Base-by-base conservation (phyloP, 2,329 filamentous ascomycete genomes). In the Trichoderma sp. region DNA sequence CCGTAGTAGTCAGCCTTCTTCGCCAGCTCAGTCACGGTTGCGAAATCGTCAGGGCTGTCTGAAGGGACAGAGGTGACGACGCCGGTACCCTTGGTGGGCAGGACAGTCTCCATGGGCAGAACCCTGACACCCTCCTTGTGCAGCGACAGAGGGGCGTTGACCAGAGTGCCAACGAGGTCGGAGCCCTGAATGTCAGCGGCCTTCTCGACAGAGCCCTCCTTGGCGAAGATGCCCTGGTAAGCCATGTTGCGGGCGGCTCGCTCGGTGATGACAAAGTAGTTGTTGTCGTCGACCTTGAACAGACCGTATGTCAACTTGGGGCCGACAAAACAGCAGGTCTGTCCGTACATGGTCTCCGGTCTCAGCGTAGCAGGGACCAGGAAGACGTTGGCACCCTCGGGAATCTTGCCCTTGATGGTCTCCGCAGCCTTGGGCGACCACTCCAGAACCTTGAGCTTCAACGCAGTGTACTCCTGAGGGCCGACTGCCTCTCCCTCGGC, bases 261-360 rank as follows among this genome's bases (percentile, higher is more conserved):
- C 70, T 95, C 88, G 15, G 91, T 96, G 69, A 93, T 84, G 67
- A 98, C 83, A 74, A 89, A 95, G 79, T 92, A 97, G 71, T 96
- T 90, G 69, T 87, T 90, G 68, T 90, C 85, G 24, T 85, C 85
- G 63, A 88, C 86, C 77, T 92, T 91, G 83, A 92, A 97, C 68
- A 99, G 80, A 58, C 94, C 94, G 73, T 99, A 99, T 51, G 83
- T 87, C 73, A 98, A 90, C 74, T 90, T 91, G 10, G 95, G 94
- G 3, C 93, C 92, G 55, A 99, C 92, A 72, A 98, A 99, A 77
- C 93, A 97, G 80, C 92, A 96, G 4, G 89, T 96, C 78, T 98
- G 95, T 47, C 96, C 96, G 75, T 98, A 99, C 94, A 99, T 98
- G 43, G 95, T 99, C 82, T 99, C 95, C 2, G 95, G 92, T 68